phyloP scores from a whole-genome alignment of 208 protist genomes.

The Tritrichomonas foetus region DNA sequence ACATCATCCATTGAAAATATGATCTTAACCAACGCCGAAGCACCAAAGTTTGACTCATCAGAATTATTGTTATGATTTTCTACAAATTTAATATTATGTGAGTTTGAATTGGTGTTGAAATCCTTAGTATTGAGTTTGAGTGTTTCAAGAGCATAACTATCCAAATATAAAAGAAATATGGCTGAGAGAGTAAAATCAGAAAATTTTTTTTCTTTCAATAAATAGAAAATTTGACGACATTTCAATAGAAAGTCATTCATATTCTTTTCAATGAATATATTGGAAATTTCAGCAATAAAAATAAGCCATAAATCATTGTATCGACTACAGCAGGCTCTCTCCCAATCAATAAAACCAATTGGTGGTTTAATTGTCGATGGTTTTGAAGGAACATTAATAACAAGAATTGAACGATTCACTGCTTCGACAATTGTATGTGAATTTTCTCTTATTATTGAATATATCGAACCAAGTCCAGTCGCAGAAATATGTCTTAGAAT shows the following conservation, averaged over 20 bases:
- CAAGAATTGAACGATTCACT: background rate
- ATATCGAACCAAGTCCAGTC: background rate
- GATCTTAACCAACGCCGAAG: too few relatives aligned
- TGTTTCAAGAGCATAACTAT: background rate
- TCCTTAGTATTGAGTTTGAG: too few relatives aligned
- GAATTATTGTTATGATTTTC: too few relatives aligned
- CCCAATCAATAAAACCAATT: background rate
- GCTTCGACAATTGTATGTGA: background rate
- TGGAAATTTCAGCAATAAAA: background rate
- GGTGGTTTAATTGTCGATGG: background rate
- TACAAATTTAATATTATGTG: background rate
- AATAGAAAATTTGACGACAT: background rate
- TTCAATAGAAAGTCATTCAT: background rate
- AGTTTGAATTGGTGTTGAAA: background rate
- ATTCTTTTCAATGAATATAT: background rate
- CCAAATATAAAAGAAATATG: background rate
- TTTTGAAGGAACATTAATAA: background rate
- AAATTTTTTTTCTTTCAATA: background rate
- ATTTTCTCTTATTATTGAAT: background rate
- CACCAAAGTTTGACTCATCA: background rate
- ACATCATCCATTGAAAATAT: background rate
- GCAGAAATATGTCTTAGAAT: background rate
- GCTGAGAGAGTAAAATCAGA: background rate
- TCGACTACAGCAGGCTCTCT: background rate
- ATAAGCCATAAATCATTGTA: background rate